Evolutionary conservation across 352 stramenopile species (phyloP).

Genomic region (Pelagophyceae sp.): DNA sequence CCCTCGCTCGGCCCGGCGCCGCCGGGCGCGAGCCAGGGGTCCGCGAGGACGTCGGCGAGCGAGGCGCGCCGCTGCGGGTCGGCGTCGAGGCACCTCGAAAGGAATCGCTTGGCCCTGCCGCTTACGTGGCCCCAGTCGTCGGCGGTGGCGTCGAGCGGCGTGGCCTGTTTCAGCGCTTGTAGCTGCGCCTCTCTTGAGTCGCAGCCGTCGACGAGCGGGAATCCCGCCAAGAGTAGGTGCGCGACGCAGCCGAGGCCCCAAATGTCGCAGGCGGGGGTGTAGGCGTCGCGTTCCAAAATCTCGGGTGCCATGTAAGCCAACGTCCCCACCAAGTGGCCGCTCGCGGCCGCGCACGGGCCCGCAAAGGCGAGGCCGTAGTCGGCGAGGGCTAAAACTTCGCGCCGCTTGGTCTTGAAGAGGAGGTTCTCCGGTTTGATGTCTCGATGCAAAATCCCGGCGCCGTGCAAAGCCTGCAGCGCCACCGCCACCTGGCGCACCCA

Average conservation of each 20-base stretch:
- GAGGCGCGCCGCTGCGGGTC: not conserved
- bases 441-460: slow-evolving; percentile 29
- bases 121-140: no score
- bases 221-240: not conserved
- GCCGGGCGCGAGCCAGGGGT: no score
- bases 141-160: not conserved
- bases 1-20: no score
- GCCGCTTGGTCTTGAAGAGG: not conserved
- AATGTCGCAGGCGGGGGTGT: not conserved
- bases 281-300: not conserved
- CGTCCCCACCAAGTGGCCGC: not conserved
- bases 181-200: not conserved
- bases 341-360: not conserved
- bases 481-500: not conserved
- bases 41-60: not conserved
- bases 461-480: not conserved
- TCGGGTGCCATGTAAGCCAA: not conserved
- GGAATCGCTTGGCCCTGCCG: not conserved
- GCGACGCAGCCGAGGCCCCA: not conserved
- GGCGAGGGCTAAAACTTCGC: not conserved
- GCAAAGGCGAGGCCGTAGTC: not conserved
- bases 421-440: slow-evolving; percentile 31
- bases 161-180: not conserved
- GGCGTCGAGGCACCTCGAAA: not conserved
- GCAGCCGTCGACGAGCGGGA: not conserved